Evolutionary conservation across 2,329 filamentous ascomycete genomes (phyloP).

Genomic region (Fusarium sp.): DNA sequence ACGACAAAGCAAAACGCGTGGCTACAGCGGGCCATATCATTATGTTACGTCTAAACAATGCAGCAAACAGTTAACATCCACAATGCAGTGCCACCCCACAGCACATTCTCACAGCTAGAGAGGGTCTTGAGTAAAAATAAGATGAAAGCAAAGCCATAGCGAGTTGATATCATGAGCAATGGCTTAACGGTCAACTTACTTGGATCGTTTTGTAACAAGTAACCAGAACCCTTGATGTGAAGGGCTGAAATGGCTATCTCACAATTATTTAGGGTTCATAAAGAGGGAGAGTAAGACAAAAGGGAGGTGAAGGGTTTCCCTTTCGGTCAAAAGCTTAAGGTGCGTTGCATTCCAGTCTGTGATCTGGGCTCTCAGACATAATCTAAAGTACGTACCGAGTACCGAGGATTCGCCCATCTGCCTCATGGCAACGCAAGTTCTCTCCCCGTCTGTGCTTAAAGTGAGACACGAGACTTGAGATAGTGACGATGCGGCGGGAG

Average conservation of each 20-base stretch:
- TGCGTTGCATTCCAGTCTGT: conserved; percentile 3
- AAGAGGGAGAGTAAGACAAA: conserved; percentile 10
- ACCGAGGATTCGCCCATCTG: conserved; percentile 11
- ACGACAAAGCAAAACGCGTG: conserved; percentile 2
- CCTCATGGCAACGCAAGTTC: conserved; percentile 1
- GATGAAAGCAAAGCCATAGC: neutral
- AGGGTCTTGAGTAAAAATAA: neutral
- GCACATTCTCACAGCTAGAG: neutral
- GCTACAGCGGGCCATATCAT: neutral
- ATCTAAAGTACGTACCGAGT: conserved; percentile 13
- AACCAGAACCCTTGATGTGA: neutral
- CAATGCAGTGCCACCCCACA: neutral
- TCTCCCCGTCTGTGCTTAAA: neutral
- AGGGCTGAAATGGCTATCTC: neutral
- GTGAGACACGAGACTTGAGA: conserved; percentile 2
- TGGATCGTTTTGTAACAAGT: neutral
- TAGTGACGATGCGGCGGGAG: conserved; percentile 4
- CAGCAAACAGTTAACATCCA: neutral
- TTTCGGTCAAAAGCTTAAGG: conserved; percentile 1
- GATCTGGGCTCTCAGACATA: conserved; percentile 25
- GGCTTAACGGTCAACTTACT: neutral
- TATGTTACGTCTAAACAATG: neutral
- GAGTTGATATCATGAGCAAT: neutral
- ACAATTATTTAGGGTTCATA: neutral
- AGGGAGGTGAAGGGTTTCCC: conserved; percentile 3